Conservation (phyloP, 768 basidiomycete genomes). For the Tulasnella sp. region DNA sequence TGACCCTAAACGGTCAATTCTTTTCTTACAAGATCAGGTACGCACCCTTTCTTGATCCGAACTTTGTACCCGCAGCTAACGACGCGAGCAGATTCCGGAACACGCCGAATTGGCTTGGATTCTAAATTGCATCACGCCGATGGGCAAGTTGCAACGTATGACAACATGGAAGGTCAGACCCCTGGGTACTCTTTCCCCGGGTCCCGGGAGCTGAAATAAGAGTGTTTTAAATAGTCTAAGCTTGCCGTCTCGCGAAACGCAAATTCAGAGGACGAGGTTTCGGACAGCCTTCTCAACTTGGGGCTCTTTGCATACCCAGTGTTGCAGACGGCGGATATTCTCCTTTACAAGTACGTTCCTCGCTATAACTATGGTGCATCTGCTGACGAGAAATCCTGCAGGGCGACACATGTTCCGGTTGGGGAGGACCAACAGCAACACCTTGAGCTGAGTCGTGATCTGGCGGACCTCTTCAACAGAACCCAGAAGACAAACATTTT, state of each 20-base stretch:
- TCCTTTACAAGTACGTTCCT: constrained; percentile 66
- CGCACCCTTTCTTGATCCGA: constrained; percentile 34
- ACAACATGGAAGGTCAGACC: constrained; percentile 87
- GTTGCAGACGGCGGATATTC: constrained; percentile 88
- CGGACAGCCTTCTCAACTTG: constrained; percentile 75
- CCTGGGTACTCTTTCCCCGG: neutral
- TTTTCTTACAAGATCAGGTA: constrained; percentile 91
- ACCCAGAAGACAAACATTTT: constrained; percentile 56
- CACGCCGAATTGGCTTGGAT: constrained; percentile 91
- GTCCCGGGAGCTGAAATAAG: constrained; percentile 14
- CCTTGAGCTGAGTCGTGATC: constrained; percentile 78
- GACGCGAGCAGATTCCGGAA: constrained; percentile 58
- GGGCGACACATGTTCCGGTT: constrained; percentile 90
- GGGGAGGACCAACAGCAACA: constrained; percentile 97
- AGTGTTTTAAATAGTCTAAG: constrained; percentile 52
- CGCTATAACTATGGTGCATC: neutral
- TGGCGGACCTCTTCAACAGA: constrained; percentile 79
- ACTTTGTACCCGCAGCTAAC: neutral
- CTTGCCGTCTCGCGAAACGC: constrained; percentile 71
- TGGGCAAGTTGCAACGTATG: constrained; percentile 83
- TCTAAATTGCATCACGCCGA: constrained; percentile 74
- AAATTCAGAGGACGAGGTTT: constrained; percentile 63
- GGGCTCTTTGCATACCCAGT: constrained; percentile 92
- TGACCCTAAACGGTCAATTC: constrained; percentile 63
- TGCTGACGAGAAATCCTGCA: constrained; percentile 35